Evolutionary conservation across 345 rosid species (phyloP).

Genomic region (Aquilaria malaccensis): DNA sequence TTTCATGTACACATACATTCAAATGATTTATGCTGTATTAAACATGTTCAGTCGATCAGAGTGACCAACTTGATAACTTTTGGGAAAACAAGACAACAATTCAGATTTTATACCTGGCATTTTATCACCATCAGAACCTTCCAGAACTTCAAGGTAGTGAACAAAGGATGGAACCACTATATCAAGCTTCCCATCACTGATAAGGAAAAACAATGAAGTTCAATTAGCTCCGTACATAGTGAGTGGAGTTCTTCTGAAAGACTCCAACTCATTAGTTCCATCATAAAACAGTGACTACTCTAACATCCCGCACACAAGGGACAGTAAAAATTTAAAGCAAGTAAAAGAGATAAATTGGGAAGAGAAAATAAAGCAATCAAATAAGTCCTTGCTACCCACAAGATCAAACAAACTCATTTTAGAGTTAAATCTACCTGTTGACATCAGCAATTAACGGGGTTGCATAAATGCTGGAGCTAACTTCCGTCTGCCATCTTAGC

Average conservation of each 20-base stretch:
- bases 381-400: no score
- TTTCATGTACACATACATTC: neutral
- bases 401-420: neutral
- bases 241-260: neutral
- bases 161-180: constrained; percentile 94
- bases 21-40: neutral
- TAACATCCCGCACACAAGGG: no score
- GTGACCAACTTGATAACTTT: neutral
- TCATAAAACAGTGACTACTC: no score
- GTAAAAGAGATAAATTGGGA: neutral
- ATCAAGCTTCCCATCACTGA: constrained; percentile 98
- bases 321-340: neutral
- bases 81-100: neutral
- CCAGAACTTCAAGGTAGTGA: constrained; percentile 97
- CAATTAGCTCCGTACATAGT: neutral
- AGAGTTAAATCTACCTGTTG: constrained; percentile 43
- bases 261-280: no score
- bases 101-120: constrained; percentile 58
- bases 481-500: constrained; percentile 99
- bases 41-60: neutral
- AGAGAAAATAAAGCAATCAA: neutral
- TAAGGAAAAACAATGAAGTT: neutral
- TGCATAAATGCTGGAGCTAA: constrained; percentile 93
- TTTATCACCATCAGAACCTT: constrained; percentile 99
- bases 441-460: constrained; percentile 93